Percentiles rank a stretch among this genome's conserved stretches.
These are phyloP conservation scores for Xylaria sp. DNA, from an alignment of 2,329 filamentous ascomycete genomes.

Conservation along the genomic window DNA sequence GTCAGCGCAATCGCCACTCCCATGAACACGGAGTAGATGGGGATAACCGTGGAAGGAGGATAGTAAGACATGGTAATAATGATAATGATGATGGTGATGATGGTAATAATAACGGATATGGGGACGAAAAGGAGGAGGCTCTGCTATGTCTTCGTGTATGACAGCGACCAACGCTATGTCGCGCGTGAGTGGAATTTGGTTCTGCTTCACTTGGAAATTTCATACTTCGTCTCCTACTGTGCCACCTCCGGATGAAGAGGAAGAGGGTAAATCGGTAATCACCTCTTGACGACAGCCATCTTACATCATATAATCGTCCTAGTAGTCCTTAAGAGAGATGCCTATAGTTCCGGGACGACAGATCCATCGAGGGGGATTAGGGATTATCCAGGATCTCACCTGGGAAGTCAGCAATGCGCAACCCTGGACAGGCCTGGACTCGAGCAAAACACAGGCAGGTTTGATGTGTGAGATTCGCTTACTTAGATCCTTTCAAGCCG, in stretches of 20 bases:
- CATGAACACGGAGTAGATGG: constrained; percentile 37
- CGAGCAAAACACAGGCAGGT: background rate
- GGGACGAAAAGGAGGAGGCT: background rate
- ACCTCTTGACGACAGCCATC: background rate
- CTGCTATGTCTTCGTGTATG: background rate
- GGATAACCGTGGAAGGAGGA: constrained; percentile 33
- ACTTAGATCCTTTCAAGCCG: background rate
- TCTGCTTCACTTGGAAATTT: background rate
- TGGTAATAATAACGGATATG: too few species aligned
- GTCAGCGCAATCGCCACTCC: constrained; percentile 34
- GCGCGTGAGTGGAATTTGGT: background rate
- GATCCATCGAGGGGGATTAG: background rate
- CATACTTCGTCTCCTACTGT: constrained; percentile 8
- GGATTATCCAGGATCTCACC: background rate
- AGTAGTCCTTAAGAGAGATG: constrained; percentile 3
- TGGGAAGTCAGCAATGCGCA: constrained; percentile 4
- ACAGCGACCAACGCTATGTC: background rate
- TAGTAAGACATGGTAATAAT: constrained; percentile 33
- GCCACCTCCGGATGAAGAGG: background rate
- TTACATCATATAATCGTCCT: constrained; percentile 12
- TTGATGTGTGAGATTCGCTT: background rate
- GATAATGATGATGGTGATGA: background rate
- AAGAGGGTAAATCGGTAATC: background rate
- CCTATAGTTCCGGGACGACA: constrained; percentile 4
- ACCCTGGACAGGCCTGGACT: background rate